Evolutionary conservation across 2,329 filamentous ascomycete species (phyloP), one percentile per base, ranked within the genome.

Genomic region (Fusarium globosum): DNA sequence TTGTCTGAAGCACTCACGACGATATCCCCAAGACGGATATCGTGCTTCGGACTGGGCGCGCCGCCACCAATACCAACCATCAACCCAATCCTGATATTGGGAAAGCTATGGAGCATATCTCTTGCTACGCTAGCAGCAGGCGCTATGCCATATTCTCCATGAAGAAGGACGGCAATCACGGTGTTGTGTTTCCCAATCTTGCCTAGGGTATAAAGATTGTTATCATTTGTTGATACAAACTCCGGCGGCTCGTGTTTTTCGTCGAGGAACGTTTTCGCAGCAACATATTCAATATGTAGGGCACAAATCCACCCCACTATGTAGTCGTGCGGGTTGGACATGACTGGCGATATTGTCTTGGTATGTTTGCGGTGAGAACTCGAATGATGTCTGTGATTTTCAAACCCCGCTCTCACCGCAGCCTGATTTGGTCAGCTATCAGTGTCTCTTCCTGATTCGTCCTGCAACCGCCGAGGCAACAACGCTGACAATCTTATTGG

Each of bases 281-380:
- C 84, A 45, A 81, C 77, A 43, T 74, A 78, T 59, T 86, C 84
- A 0, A 71, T 77, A 0, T 9, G n/a, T 4, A 86, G 65, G 15
- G 84, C 83, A 57, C 82, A 86, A 11, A 87, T 84, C 84, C 83
- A 86, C 18, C 83, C 84, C 14, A 86, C 79, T 1, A 78, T 83
- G 57, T 85, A 86, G 16, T 63, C 28, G 1, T 55, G 26, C 4
- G 59, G 59, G 13, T 53, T 23, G 1, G 59, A 53, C 46, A 61
- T 61, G 41, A 23, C n/a, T 1, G 8, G 14, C 7, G 6, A 7
- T 42, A 12, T 42, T 23, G n/a, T 9, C 9, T 16, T 8, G 15
- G 1, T 1, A 16, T 23, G 14, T 42, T 42, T n/a, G 14, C 21
- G n/a, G 15, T 16, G 10, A 42, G 9, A 42, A 23, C 16, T 16